Evolutionary conservation across 352 stramenopile genomes (phyloP), one percentile per base, ranked within the genome.

Genomic region (Globisporangium nodosum): DNA sequence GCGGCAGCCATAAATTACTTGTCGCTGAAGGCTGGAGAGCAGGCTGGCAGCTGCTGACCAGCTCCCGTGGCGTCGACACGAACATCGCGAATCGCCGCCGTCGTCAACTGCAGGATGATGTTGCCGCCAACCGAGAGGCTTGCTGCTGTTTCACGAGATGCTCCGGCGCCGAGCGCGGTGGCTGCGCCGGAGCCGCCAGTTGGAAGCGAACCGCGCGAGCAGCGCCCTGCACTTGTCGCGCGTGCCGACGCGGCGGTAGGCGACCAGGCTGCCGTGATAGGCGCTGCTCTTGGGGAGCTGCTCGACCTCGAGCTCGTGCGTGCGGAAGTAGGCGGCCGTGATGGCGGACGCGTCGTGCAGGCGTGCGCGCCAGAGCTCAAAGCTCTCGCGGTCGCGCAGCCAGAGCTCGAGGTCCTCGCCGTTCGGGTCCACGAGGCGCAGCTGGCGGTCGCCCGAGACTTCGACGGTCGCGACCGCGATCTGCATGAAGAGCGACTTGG

Each of bases 401-500:
- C 70, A 92, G 58, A 92, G 80, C 65, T 90, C 82, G 62, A 92
- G 69, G 35, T 84, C 70, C 24, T 89, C 80, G 24, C 78, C 76
- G 63, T 92, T 92, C 27, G 82, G 82, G 58, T 92, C 82, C 5
- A 88, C 68, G 52, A 92, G 48, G 18, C 77, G 76, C 51, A 90
- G 58, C 52, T 89, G 77, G 27, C 75, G 76, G 33, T 87, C 73
- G 40, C 80, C 80, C 11, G 78, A 88, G 39, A 74, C 69, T 35
- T 88, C 73, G 53, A 90, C 82, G 47, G 74, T 86, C 0, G 78
- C 75, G 20, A 90, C 81, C 5, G 82, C 82, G 58, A 92, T 90
- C 59, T 90, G 82, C 47, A 92, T 64, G 37, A 92, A 78, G 52
- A 90, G 71, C 40, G 73, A 80, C 54, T 69, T 64, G 47, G 67